These are phyloP conservation scores for Taphrina sp. DNA, from an alignment of 1,139 yeast genomes.

Conservation along the genomic window DNA sequence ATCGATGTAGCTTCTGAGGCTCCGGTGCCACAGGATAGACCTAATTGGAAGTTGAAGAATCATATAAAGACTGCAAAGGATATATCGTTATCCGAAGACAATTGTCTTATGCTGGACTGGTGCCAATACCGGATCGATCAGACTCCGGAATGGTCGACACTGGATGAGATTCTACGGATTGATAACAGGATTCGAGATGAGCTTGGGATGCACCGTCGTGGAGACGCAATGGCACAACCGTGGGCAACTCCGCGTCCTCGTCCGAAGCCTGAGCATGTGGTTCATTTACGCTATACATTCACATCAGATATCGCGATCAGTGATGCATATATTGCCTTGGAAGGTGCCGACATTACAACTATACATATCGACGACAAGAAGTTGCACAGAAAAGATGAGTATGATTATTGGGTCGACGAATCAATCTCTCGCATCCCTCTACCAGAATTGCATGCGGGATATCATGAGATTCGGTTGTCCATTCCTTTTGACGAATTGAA, in stretches of 20 bases:
- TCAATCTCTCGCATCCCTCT: slow-evolving; percentile 7
- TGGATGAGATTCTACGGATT: slow-evolving; percentile 17
- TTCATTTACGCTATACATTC: slow-evolving; percentile 11
- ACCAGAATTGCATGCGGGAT: slow-evolving; percentile 15
- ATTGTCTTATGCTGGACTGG: slow-evolving; percentile 23
- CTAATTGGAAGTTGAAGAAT: slow-evolving; percentile 4
- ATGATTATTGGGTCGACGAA: slow-evolving; percentile 16
- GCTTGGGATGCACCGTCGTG: slow-evolving; percentile 13
- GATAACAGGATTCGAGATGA: slow-evolving; percentile 16
- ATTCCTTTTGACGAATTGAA: slow-evolving; percentile 22
- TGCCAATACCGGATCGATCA: slow-evolving; percentile 12
- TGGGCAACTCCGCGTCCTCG: slow-evolving; percentile 27
- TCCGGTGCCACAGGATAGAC: slow-evolving; percentile 1
- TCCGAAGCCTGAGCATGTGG: slow-evolving; percentile 12
- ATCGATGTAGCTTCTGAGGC: not conserved
- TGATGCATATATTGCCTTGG: slow-evolving; percentile 6
- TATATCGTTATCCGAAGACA: slow-evolving; percentile 6
- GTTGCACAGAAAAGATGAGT: not conserved
- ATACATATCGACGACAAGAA: slow-evolving; percentile 4
- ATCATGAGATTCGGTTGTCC: slow-evolving; percentile 9
- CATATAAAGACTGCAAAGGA: not conserved
- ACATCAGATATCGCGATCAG: not conserved
- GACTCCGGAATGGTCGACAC: slow-evolving; percentile 4
- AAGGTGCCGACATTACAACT: slow-evolving; percentile 16
- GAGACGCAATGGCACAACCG: slow-evolving; percentile 31